Evolutionary conservation across 2,329 filamentous ascomycete species (phyloP).

Genomic region (Fusarium buxicola): DNA sequence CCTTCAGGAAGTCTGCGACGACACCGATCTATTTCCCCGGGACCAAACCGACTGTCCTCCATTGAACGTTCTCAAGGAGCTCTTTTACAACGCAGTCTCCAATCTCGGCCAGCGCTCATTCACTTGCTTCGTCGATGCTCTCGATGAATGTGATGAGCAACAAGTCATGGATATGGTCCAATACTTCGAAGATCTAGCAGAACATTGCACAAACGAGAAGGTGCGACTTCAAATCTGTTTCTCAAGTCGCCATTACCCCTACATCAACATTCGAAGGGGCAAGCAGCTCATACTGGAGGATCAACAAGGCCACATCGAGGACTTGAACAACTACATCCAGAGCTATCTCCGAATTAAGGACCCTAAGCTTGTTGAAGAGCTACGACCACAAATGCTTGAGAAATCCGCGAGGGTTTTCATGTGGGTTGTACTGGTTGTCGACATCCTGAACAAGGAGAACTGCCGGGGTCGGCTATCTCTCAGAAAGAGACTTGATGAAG

Average conservation of each 20-base stretch:
- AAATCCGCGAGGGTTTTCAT: conserved; percentile 59
- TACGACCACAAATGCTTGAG: conserved; percentile 43
- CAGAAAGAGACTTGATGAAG: conserved; percentile 45
- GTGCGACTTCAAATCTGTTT: conserved; percentile 53
- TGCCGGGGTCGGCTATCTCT: conserved; percentile 44
- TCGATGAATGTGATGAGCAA: conserved; percentile 61
- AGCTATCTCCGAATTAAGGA: conserved; percentile 12
- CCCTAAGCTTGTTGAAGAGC: accelerated
- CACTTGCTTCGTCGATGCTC: conserved; percentile 53
- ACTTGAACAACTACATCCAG: conserved; percentile 42
- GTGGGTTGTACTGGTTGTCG: conserved; percentile 55
- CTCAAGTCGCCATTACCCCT: conserved; percentile 61
- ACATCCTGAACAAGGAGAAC: conserved; percentile 53
- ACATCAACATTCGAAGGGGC: conserved; percentile 50
- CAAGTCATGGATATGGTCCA: conserved; percentile 56
- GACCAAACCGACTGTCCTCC: not conserved
- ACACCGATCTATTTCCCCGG: accelerated
- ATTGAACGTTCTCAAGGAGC: not conserved
- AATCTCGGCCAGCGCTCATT: accelerated
- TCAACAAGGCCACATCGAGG: conserved; percentile 39
- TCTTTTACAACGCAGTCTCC: not conserved
- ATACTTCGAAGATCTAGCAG: conserved; percentile 54
- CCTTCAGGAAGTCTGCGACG: conserved; percentile 50
- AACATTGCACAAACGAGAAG: conserved; percentile 28
- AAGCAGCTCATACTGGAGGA: conserved; percentile 44